Evolutionary conservation across 768 basidiomycete species (phyloP).

Genomic region (Serendipita vermifera): DNA sequence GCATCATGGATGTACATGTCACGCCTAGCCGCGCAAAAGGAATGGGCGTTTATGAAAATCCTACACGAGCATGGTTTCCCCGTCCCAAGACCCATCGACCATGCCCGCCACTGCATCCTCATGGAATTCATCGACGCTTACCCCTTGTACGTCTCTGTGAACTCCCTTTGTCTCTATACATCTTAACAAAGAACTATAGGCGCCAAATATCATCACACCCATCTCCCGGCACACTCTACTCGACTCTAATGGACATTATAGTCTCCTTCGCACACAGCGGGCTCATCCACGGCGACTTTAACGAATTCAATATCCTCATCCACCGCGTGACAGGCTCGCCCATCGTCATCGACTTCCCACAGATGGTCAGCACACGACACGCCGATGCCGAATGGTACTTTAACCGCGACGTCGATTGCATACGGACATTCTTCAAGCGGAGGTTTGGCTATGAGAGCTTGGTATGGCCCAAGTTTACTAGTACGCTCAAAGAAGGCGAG

Average conservation of each 20-base stretch:
- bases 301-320: conserved; percentile 98
- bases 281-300: conserved; percentile 98
- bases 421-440: conserved; percentile 80
- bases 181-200: conserved; percentile 32
- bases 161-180: conserved; percentile 9
- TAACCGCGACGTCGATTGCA: conserved; percentile 95
- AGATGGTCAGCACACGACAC: conserved; percentile 97
- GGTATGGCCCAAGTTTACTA: conserved; percentile 75
- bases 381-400: conserved; percentile 99
- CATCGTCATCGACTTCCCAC: conserved; percentile 94
- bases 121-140: conserved; percentile 96
- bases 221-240: conserved; percentile 83
- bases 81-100: conserved; percentile 86
- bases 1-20: conserved; percentile 99
- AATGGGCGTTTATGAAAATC: conserved; percentile 99
- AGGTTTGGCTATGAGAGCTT: conserved; percentile 87
- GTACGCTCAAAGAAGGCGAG: conserved; percentile 37
- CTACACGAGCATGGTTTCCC: conserved; percentile 86
- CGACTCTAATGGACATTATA: conserved; percentile 85
- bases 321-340: conserved; percentile 61
- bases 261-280: conserved; percentile 88
- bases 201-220: conserved; percentile 77
- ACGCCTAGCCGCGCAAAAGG: conserved; percentile 88
- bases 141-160: conserved; percentile 57
- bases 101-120: conserved; percentile 85